Conservation (phyloP, 2,329 filamentous ascomycete species). For the Aspergillus niger region DNA sequence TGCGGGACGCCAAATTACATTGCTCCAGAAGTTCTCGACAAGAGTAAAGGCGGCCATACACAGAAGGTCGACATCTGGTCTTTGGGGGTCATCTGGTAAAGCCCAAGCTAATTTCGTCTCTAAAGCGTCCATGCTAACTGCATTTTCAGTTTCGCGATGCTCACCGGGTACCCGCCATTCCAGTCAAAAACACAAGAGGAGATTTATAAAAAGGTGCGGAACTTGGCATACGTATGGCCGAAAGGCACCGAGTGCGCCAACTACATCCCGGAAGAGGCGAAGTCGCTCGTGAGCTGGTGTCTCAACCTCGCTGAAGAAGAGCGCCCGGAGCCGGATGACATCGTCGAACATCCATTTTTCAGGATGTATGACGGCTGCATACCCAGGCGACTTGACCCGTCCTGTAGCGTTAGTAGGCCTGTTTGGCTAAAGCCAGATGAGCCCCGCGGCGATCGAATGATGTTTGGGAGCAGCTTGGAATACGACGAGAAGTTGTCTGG, state of each 20-base stretch:
- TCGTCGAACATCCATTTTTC: slow-evolving; percentile 54
- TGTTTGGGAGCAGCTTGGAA: slow-evolving; percentile 47
- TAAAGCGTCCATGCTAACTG: slow-evolving; percentile 15
- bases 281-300: slow-evolving; percentile 50
- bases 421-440: slow-evolving; percentile 47
- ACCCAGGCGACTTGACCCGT: slow-evolving; percentile 45
- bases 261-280: slow-evolving; percentile 53
- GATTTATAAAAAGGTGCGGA: slow-evolving; percentile 53
- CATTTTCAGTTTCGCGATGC: slow-evolving; percentile 77
- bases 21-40: slow-evolving; percentile 92
- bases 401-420: slow-evolving; percentile 43
- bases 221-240: slow-evolving; percentile 53
- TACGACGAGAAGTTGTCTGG: slow-evolving; percentile 41
- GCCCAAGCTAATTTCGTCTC: not conserved
- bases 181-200: slow-evolving; percentile 68
- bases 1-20: slow-evolving; percentile 99
- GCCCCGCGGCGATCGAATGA: slow-evolving; percentile 50
- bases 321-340: slow-evolving; percentile 52
- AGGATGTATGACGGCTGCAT: slow-evolving; percentile 53
- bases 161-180: slow-evolving; percentile 94
- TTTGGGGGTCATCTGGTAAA: slow-evolving; percentile 91
- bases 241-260: slow-evolving; percentile 47
- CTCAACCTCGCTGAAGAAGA: slow-evolving; percentile 52
- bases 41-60: slow-evolving; percentile 90
- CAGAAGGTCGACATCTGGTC: slow-evolving; percentile 99